These are phyloP conservation scores for Emergomyces orientalis DNA, from an alignment of 2,329 filamentous ascomycete species.

Conservation along the genomic window DNA sequence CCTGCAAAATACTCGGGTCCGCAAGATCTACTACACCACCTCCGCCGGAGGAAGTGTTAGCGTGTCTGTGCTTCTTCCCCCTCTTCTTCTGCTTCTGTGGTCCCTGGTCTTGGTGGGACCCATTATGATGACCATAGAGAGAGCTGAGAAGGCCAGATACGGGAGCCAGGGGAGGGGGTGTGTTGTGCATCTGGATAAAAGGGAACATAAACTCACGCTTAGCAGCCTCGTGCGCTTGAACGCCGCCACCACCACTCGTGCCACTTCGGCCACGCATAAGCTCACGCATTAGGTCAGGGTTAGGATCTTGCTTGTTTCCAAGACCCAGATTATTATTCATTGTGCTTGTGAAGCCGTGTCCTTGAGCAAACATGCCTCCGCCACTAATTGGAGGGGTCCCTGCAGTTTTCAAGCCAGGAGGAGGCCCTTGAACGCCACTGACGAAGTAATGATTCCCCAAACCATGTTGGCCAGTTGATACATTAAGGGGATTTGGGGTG, in stretches of 20 bases:
- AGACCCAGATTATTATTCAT: constrained; percentile 54
- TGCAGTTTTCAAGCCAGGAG: constrained; percentile 88
- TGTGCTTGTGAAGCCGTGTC: constrained; percentile 69
- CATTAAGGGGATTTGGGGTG: constrained; percentile 30
- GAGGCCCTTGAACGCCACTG: constrained; percentile 80
- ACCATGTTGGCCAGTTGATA: constrained; percentile 31
- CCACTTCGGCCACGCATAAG: constrained; percentile 62
- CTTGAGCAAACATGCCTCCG: constrained; percentile 79
- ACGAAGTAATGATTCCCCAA: constrained; percentile 65
- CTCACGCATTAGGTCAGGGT: constrained; percentile 69
- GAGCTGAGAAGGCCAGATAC: constrained; percentile 82
- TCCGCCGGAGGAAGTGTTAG: constrained; percentile 99
- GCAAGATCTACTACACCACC: constrained; percentile 98
- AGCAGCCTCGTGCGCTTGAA: constrained; percentile 70
- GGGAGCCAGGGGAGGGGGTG: constrained; percentile 81
- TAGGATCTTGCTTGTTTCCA: constrained; percentile 60
- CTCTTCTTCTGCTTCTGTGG: constrained; percentile 97
- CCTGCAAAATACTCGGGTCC: constrained; percentile 99
- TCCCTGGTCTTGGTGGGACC: constrained; percentile 81
- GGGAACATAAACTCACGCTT: constrained; percentile 99
- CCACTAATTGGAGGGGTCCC: constrained; percentile 78
- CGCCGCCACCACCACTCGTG: constrained; percentile 49
- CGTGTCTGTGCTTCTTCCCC: constrained; percentile 99
- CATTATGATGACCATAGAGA: constrained; percentile 80
- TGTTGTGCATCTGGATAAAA: constrained; percentile 80